Evolutionary conservation across 441 rosid species (phyloP).

Genomic region (Gossypium trilobum): DNA sequence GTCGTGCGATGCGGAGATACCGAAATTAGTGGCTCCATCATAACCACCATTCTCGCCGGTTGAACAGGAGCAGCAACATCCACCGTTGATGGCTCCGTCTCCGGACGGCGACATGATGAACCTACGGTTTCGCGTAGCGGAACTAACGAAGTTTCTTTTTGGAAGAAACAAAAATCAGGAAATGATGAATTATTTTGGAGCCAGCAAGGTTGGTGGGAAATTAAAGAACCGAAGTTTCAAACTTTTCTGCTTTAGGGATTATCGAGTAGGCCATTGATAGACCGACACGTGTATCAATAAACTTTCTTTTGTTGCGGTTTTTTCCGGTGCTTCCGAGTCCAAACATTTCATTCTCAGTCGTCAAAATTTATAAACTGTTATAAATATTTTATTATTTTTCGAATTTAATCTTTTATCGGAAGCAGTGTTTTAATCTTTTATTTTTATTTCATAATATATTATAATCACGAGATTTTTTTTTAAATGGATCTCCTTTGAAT

Average conservation of each 20-base stretch:
- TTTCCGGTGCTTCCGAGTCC: neutral
- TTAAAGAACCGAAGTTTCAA: neutral
- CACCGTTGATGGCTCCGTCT: neutral
- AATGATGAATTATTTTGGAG: neutral
- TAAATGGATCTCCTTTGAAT: too few species aligned
- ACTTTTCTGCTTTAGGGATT: neutral
- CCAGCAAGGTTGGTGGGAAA: slow-evolving; percentile 27
- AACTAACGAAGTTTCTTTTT: neutral
- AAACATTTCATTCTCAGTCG: neutral
- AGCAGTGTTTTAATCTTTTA: too few species aligned
- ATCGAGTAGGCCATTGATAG: neutral
- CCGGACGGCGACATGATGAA: slow-evolving; percentile 23
- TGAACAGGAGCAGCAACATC: slow-evolving; percentile 13
- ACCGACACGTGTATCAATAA: slow-evolving; percentile 15
- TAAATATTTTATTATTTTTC: too few species aligned
- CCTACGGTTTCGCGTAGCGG: neutral
- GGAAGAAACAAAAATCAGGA: neutral
- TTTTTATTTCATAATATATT: too few species aligned
- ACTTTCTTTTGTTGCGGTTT: neutral
- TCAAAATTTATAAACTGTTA: too few species aligned
- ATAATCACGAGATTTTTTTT: too few species aligned
- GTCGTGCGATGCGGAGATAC: slow-evolving; percentile 10
- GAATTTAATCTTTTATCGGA: too few species aligned
- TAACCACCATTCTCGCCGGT: slow-evolving; percentile 10
- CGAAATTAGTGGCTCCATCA: neutral